Base-by-base conservation (phyloP, 2,329 filamentous ascomycete genomes). In the Fusarium chlamydosporum region DNA sequence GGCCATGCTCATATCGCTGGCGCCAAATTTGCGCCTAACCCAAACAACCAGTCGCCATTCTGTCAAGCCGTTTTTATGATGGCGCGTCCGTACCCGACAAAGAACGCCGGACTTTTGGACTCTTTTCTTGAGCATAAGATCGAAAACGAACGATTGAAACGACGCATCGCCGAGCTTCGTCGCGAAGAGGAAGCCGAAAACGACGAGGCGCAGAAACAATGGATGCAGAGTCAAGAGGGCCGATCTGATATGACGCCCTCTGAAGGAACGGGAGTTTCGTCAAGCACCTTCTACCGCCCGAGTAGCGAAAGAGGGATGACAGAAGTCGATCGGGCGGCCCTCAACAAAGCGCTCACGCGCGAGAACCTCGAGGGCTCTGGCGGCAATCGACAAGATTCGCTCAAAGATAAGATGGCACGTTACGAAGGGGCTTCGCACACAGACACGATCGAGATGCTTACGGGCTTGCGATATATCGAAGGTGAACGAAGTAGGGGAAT, bases 51-150 rank as follows among this genome's bases (percentile, higher is more conserved):
- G 61, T 86, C 88, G 4, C 86, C 89, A 2, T 91, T 92, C 72
- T 97, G 94, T 77, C 89, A 93, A 73, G 94, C 94, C 37, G 93
- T 97, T 72, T 97, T 97, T 77, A 92, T 98, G 84, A 95, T 97
- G 89, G 90, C 93, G 10, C 88, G 94, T 20, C 92, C 92, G 2
- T 97, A 97, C 77, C 94, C 93, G 7, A 96, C 92, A 31, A 94
- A 92, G 80, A 97, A 95, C 76, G 91, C 93, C 2, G 88, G 88
- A 5, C 84, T 97, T 12, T 84, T 97, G 20, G 94, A 98, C 80
- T 96, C 94, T 0, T 97, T 97, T 74, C 84, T 98, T 29, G 95
- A 98, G 78, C 94, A 97, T 82, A 97, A 97, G 80, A 95, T 97
- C 56, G 95, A 97, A 78, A 97, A 97, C 74, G 94, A 97, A 81